Evolutionary conservation across 1,139 yeast genomes (phyloP), one percentile per base, ranked within the genome.

Genomic region (Saccharomycopsis hybrid): DNA sequence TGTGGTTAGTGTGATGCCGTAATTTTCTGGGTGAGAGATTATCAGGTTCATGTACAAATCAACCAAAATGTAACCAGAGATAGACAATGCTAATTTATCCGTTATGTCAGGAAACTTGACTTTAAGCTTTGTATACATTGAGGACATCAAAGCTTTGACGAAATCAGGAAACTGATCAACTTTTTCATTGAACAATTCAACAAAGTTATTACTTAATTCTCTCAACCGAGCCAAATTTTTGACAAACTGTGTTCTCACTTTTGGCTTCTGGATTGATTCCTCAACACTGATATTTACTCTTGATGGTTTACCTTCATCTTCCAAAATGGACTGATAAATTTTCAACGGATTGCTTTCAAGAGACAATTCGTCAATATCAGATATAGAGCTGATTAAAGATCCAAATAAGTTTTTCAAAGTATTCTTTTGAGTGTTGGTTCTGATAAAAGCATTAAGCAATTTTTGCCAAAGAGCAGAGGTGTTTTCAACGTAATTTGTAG

Each of bases 271-370:
- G 54, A 92, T 87, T 1, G 97, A 96, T 40, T 72, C 75, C 45
- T 82, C 84, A 1, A 85, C 80, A 2, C 79, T 62, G 1, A 80
- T 64, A 54, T 58, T 66, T 55, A 59, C 76, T 72, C 56, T 71
- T 65, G 55, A 77, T 59, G 54, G 59, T 54, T 60, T 63, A 66
- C 43, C 48, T n/a, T 43, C 37, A 8, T 27, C 35, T 28, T 46
- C 52, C 3, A 44, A 27, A 30, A 47, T 31, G 3, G 13, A 9
- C 18, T 46, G 46, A 62, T 82, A 81, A 37, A 85, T 80, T 11
- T 70, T 67, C 4, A 77, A 65, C 1, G 98, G 97, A 61, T 89
- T 88, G 53, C 92, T 81, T 61, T 90, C 97, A 58, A 88, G 78
- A 24, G 79, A 82, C 51, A 77, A 69, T 18, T 79, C 81, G 5